Conservation (phyloP, 495 filamentous ascomycete species). For the Viridothelium virens region DNA sequence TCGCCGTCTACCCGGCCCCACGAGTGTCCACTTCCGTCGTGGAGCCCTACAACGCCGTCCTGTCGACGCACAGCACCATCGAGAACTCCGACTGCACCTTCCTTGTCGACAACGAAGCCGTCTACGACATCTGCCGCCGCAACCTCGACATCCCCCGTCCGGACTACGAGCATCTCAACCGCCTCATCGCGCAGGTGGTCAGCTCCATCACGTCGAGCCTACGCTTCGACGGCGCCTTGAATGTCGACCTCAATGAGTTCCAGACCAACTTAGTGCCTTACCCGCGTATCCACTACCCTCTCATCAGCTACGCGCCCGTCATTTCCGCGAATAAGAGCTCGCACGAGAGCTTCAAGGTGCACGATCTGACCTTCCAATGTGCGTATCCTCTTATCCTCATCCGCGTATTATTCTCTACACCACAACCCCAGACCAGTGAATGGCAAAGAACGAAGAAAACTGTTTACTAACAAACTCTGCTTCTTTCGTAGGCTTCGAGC, state of each 20-base stretch:
- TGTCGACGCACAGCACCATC: constrained; percentile 87
- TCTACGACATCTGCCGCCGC: constrained; percentile 86
- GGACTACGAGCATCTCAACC: constrained; percentile 80
- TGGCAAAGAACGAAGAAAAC: no score
- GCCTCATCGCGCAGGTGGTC: constrained; percentile 77
- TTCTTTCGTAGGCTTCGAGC: constrained; percentile 56
- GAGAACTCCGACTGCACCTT: constrained; percentile 92
- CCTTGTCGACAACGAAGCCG: constrained; percentile 86
- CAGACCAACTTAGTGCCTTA: constrained; percentile 91
- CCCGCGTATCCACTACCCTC: constrained; percentile 84
- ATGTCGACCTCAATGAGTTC: constrained; percentile 90
- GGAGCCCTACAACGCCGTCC: constrained; percentile 88
- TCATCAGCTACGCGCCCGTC: constrained; percentile 84
- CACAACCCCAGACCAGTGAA: no score
- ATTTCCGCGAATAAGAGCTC: constrained; percentile 72
- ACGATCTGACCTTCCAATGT: constrained; percentile 83
- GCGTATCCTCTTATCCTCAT: constrained; percentile 26
- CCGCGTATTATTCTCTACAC: no score
- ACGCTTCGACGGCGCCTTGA: constrained; percentile 83
- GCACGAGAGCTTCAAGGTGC: constrained; percentile 87
- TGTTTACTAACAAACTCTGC: background rate
- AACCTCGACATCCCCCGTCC: constrained; percentile 84
- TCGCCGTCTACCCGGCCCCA: constrained; percentile 80
- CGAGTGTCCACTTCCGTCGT: constrained; percentile 81
- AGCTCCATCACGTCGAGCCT: constrained; percentile 86